Percentiles rank a stretch among this genome's conserved stretches.
Evolutionary conservation across 2,329 filamentous ascomycete genomes (phyloP).

Genomic region (Scortechinia acanthostroma): DNA sequence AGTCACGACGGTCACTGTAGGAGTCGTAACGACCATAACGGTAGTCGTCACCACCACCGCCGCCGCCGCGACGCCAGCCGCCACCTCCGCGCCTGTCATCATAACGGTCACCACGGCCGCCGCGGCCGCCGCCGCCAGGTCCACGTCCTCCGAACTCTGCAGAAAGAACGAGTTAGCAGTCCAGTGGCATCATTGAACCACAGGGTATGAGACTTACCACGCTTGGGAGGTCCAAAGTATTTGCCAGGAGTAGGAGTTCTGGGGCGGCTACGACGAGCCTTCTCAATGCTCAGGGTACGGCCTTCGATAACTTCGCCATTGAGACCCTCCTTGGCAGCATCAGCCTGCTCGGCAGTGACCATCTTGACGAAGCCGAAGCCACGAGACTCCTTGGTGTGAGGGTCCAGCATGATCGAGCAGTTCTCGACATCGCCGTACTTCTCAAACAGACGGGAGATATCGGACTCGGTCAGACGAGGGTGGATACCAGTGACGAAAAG

Average conservation of each 20-base stretch:
- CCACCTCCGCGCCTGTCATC: constrained; percentile 29
- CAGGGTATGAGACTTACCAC: constrained; percentile 61
- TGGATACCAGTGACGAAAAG: constrained; percentile 98
- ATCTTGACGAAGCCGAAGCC: constrained; percentile 99
- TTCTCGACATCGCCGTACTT: constrained; percentile 99
- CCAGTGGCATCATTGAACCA: neutral
- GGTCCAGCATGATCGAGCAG: constrained; percentile 99
- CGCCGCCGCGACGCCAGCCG: neutral
- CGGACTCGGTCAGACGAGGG: constrained; percentile 79
- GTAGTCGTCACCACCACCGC: constrained; percentile 39
- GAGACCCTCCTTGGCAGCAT: constrained; percentile 91
- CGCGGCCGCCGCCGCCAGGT: too few species aligned
- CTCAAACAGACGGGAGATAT: constrained; percentile 91
- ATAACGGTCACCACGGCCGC: constrained; percentile 15
- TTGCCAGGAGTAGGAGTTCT: constrained; percentile 96
- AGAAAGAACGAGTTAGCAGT: constrained; percentile 14
- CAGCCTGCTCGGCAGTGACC: constrained; percentile 87
- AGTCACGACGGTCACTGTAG: constrained; percentile 43
- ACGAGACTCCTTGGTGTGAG: constrained; percentile 95
- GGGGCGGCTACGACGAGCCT: constrained; percentile 88
- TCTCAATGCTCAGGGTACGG: constrained; percentile 94
- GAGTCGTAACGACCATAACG: constrained; percentile 49
- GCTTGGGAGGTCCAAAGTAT: constrained; percentile 97
- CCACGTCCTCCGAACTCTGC: constrained; percentile 21
- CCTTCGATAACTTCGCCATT: constrained; percentile 94